These are phyloP conservation scores for Anisogramma anomala DNA, from an alignment of 2,329 filamentous ascomycete genomes.

Conservation along the genomic window DNA sequence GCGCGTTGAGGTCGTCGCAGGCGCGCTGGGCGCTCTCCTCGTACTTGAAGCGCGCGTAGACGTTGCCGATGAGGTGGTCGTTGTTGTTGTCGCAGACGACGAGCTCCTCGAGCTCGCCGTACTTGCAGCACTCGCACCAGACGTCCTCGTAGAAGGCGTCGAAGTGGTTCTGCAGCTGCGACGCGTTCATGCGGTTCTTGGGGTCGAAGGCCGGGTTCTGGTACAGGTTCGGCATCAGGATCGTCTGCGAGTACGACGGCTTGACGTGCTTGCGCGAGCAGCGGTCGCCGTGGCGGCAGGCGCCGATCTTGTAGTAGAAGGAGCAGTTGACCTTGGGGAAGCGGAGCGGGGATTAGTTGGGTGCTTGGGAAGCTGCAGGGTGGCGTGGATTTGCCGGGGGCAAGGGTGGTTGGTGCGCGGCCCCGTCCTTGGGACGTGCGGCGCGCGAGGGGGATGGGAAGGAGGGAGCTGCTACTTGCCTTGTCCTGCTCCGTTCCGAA, in stretches of 20 bases:
- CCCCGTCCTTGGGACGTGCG: too few relatives aligned
- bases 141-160: slow-evolving; percentile 99
- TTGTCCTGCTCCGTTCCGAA: slow-evolving; percentile 99
- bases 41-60: slow-evolving; percentile 99
- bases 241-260: slow-evolving; percentile 93
- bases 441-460: slow-evolving; percentile 13
- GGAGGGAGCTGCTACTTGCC: slow-evolving; percentile 15
- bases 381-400: too few relatives aligned
- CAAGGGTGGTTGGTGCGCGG: neutral
- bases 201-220: slow-evolving; percentile 97
- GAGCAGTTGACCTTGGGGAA: slow-evolving; percentile 69
- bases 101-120: slow-evolving; percentile 91
- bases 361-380: too few relatives aligned
- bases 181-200: slow-evolving; percentile 92
- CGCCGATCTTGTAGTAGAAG: slow-evolving; percentile 99
- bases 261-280: slow-evolving; percentile 99
- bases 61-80: slow-evolving; percentile 96
- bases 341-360: slow-evolving; percentile 7
- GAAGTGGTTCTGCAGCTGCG: slow-evolving; percentile 97
- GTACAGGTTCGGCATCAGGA: slow-evolving; percentile 96
- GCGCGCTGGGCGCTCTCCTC: slow-evolving; percentile 90
- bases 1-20: slow-evolving; percentile 84
- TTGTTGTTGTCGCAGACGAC: slow-evolving; percentile 99
- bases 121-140: slow-evolving; percentile 99
- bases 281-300: slow-evolving; percentile 94